Base-by-base conservation (phyloP, 2,329 filamentous ascomycete genomes). In the Colletotrichum godetiae region DNA sequence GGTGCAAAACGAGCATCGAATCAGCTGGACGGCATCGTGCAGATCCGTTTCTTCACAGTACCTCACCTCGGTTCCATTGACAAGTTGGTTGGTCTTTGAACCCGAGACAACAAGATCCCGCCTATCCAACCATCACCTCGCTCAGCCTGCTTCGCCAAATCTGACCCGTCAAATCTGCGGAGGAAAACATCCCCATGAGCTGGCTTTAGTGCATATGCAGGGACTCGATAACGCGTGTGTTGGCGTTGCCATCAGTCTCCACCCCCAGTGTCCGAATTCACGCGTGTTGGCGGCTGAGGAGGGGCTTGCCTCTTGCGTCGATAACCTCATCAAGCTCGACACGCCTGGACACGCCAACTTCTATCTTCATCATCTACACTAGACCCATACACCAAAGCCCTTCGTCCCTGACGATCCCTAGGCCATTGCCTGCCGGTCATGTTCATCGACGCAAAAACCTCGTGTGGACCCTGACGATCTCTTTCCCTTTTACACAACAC, bases 401-500 rank as follows among this genome's bases (percentile, higher is more conserved):
- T 11, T 27, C 62, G 62, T 57, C 33, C 62, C 62, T 57, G 62
- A 65, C 62, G 33, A 65, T 65, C 62, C 53, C 53, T 29, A 12
- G 27, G 12, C 24, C 53, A 13, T n/a, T 49, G 42, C 42, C 42
- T n/a, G 42, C 42, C 42, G 42, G 42, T 7, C 42, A 22, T 11
- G 19, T n/a, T 53, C 22, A 8, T 4, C 29, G n/a, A 27, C 46
- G 7, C n/a, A 22, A 53, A 53, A 11, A 31, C 22, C 49, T 55
- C 55, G 22, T 27, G 42, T 49, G 29, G 37, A 57, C 52, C 64
- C 57, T 72, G 64, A 33, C 27, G 64, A 72, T 68, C 68, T 37
- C 57, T 49, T 4, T 22, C 31, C 35, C 13, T 58, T 60, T 49
- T 35, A 1, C 29, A 53, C 60, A 7, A 49, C 8, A 49, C 15